A percentile compares a stretch with the other conserved stretches of the same genome.
These are phyloP conservation scores for Musa itinerans DNA, from an alignment of 176 grass and related monocot genomes.

Conservation along the genomic window DNA sequence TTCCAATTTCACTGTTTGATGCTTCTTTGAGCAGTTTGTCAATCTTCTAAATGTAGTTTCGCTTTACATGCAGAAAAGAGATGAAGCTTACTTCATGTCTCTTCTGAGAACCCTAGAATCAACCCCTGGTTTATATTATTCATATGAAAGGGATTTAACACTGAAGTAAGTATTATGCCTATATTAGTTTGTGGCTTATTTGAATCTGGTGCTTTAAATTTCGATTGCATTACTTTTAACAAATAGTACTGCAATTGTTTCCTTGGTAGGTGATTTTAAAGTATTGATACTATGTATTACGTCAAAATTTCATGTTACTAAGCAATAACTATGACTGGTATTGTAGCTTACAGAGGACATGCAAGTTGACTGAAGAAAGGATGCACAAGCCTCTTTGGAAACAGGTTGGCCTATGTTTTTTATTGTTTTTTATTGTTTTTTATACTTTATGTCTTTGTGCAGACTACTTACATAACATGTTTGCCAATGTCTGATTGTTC, in stretches of 20 bases:
- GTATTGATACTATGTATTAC: not conserved
- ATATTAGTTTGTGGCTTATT: not conserved
- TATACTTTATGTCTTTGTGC: too few relatives aligned
- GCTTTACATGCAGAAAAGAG: constrained; percentile 60
- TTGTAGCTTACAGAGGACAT: constrained; percentile 84
- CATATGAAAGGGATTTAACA: constrained; percentile 85
- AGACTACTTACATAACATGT: too few relatives aligned
- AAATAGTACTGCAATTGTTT: not conserved
- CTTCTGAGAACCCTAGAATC: constrained; percentile 81
- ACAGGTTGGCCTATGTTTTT: constrained; percentile 49
- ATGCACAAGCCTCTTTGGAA: constrained; percentile 89
- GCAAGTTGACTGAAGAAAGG: constrained; percentile 59
- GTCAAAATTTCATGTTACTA: not conserved
- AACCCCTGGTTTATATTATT: constrained; percentile 82
- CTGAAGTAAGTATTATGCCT: constrained; percentile 51
- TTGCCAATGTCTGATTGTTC: too few relatives aligned
- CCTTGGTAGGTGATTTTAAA: not conserved
- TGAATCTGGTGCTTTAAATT: not conserved
- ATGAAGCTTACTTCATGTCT: constrained; percentile 93
- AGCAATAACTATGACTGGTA: not conserved
- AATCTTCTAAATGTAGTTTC: constrained; percentile 9
- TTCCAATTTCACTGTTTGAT: constrained; percentile 4
- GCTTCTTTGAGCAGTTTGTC: constrained; percentile 1
- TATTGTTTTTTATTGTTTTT: not conserved
- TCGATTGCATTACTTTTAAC: not conserved